Evolutionary conservation across 768 basidiomycete species (phyloP).

Genomic region (Stropharia rugosoannulata): DNA sequence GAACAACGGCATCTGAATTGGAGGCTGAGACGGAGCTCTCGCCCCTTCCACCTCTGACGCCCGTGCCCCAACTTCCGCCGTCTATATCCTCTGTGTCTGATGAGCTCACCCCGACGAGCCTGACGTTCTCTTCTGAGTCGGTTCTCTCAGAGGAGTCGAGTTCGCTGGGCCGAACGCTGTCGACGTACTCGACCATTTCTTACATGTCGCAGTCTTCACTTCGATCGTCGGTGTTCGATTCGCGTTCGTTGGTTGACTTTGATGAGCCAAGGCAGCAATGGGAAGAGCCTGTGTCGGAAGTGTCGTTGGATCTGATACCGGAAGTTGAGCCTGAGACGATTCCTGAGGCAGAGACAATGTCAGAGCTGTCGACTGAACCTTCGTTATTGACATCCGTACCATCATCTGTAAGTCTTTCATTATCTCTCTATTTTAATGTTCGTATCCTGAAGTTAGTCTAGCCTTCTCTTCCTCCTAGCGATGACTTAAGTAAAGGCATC

Average conservation of each 20-base stretch:
- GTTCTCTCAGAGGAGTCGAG: slow-evolving; percentile 29
- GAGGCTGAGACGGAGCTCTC: slow-evolving; percentile 30
- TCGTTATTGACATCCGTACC: slow-evolving; percentile 51
- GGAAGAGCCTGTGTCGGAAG: slow-evolving; percentile 1
- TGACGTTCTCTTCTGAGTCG: slow-evolving; percentile 29
- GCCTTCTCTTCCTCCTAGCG: slow-evolving; percentile 19
- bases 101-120: slow-evolving; percentile 31
- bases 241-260: slow-evolving; percentile 31
- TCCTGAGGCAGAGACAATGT: background rate
- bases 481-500: slow-evolving; percentile 4
- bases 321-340: background rate
- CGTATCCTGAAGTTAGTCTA: slow-evolving; percentile 5
- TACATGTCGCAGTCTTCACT: slow-evolving; percentile 45
- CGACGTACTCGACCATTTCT: slow-evolving; percentile 34
- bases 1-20: slow-evolving; percentile 24
- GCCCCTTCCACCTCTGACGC: slow-evolving; percentile 37
- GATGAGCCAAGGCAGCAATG: slow-evolving; percentile 10
- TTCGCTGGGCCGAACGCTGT: slow-evolving; percentile 37
- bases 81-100: slow-evolving; percentile 30
- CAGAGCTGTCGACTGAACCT: slow-evolving; percentile 41
- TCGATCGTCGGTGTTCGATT: slow-evolving; percentile 35
- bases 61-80: slow-evolving; percentile 33
- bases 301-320: background rate
- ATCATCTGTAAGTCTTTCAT: slow-evolving; percentile 33
- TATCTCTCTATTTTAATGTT: background rate